Base-by-base conservation (phyloP, 2,329 filamentous ascomycete species). In the Phialocephala subalpina region DNA sequence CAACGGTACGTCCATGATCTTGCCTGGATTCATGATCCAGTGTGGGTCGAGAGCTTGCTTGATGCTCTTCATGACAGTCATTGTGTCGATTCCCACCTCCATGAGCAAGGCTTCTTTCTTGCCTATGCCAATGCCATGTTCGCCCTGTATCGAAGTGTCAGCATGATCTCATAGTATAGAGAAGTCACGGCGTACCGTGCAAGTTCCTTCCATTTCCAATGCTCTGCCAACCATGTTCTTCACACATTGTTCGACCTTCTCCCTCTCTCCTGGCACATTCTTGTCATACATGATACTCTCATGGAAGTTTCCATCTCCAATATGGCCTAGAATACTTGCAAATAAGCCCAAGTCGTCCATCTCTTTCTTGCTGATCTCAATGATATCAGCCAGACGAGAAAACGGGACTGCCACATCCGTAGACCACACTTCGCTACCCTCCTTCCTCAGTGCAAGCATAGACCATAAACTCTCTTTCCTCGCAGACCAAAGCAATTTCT, bases 241-340 rank as follows among this genome's bases (percentile, higher is more conserved):
- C 56, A 97, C 93, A 69, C 92, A 93, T 62, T 84, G 85, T 76
- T 96, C 92, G 1, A 96, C 93, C 71, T 91, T 92, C 49, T 85
- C 89, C 63, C 86, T 86, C 79, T 97, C 92, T 29, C 83, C 87
- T 2, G 87, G 84, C 63, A 94, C 83, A 27, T 83, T 84, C 29
- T 86, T 86, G 78, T 96, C 88, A 77, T 97, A 97, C 80, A 97
- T 90, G 79, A 97, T 96, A 76, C 91, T 92, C 77, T 94, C 90
- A 77, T 97, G 94, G 81, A 97, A 97, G 78, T 97, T 97, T 42
- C 94, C 94, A 75, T 97, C 94, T 14, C 94, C 94, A 64, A 97
- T 91, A 75, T 97, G 94, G 2, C 94, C 94, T 3, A 97, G 82
- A 33, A 97, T 92, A 73, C 91, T 94, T 0, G 93, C 93, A 76